These are phyloP conservation scores for Scedosporium apiospermum DNA, from an alignment of 2,329 filamentous ascomycete species.

Conservation along the genomic window DNA sequence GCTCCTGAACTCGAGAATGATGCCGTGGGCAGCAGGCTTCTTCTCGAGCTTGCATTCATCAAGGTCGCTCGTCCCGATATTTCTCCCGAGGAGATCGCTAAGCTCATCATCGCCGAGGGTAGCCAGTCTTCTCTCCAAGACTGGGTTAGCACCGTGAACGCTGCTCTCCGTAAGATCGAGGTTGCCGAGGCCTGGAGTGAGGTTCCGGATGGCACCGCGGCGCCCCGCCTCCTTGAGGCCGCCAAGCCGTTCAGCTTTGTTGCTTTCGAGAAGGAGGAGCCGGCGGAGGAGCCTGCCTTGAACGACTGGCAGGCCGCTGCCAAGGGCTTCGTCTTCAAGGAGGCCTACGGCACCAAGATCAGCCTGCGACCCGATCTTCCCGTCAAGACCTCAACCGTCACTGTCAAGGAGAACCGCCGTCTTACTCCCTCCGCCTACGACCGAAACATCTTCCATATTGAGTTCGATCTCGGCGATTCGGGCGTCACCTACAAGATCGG, in stretches of 20 bases:
- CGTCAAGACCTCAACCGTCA: slow-evolving; percentile 77
- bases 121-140: slow-evolving; percentile 41
- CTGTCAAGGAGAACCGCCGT: slow-evolving; percentile 90
- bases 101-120: slow-evolving; percentile 51
- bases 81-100: slow-evolving; percentile 52
- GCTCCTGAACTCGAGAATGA: slow-evolving; percentile 61
- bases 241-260: slow-evolving; percentile 75
- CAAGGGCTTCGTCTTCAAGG: slow-evolving; percentile 86
- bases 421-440: slow-evolving; percentile 84
- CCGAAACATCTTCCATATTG: slow-evolving; percentile 99
- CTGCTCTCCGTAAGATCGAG: slow-evolving; percentile 62
- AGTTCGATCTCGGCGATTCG: slow-evolving; percentile 88
- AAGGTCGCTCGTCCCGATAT: slow-evolving; percentile 62
- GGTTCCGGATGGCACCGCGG: slow-evolving; percentile 36
- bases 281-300: slow-evolving; percentile 55
- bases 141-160: slow-evolving; percentile 40
- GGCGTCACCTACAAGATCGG: slow-evolving; percentile 95
- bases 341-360: slow-evolving; percentile 70
- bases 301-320: slow-evolving; percentile 75
- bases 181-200: slow-evolving; percentile 75
- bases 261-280: slow-evolving; percentile 65
- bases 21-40: slow-evolving; percentile 51
- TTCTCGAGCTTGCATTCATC: slow-evolving; percentile 77
- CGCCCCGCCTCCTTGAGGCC: slow-evolving; percentile 47
- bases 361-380: slow-evolving; percentile 75